Evolutionary conservation across 352 stramenopile genomes (phyloP).

Genomic region (Thraustochytrium striatum): DNA sequence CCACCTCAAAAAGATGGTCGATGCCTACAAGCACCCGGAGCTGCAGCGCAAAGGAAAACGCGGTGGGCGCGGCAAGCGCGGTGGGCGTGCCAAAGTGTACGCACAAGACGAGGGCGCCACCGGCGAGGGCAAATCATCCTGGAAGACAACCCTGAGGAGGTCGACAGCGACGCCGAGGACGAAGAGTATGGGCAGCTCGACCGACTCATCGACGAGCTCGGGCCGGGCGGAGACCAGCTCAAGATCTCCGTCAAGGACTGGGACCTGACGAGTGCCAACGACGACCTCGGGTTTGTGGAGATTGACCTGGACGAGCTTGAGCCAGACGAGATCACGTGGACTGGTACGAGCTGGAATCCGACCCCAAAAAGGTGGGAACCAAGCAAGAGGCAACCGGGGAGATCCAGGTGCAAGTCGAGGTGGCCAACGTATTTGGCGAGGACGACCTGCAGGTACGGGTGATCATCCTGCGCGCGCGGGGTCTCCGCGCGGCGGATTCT

Average conservation of each 20-base stretch:
- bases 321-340: slow-evolving; percentile 37
- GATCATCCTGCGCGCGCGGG: slow-evolving; percentile 6
- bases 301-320: slow-evolving; percentile 50
- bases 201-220: slow-evolving; percentile 43
- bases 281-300: slow-evolving; percentile 23
- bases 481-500: slow-evolving; percentile 34
- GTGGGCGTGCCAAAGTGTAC: background rate
- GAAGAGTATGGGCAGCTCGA: slow-evolving; percentile 40
- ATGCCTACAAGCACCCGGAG: slow-evolving; percentile 50
- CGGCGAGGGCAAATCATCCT: slow-evolving; percentile 29
- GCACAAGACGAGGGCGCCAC: slow-evolving; percentile 16
- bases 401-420: slow-evolving; percentile 29
- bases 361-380: slow-evolving; percentile 26
- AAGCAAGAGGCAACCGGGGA: slow-evolving; percentile 7
- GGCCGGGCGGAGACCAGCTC: slow-evolving; percentile 18
- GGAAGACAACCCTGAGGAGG: background rate
- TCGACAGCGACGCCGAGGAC: slow-evolving; percentile 29
- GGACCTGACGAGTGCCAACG: slow-evolving; percentile 42
- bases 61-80: background rate
- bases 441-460: slow-evolving; percentile 37
- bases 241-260: slow-evolving; percentile 49
- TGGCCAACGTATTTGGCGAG: slow-evolving; percentile 32
- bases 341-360: slow-evolving; percentile 45
- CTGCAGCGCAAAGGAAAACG: slow-evolving; percentile 22
- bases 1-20: slow-evolving; percentile 52